Base-by-base conservation (phyloP, 768 basidiomycete species). In the Psilocybe cyanescens region DNA sequence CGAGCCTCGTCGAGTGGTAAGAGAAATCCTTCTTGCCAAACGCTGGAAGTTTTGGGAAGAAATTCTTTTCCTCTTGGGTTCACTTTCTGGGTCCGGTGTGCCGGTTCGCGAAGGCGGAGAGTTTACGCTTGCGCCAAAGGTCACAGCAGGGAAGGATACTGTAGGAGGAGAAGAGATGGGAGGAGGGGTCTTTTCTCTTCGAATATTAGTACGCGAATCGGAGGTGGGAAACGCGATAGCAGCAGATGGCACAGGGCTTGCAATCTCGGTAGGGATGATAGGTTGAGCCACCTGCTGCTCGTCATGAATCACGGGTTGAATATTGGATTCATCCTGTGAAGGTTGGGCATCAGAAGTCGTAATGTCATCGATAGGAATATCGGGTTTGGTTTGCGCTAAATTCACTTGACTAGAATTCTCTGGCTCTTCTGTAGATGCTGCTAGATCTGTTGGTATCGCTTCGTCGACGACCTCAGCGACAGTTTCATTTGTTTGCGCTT, bases 1-100 rank as follows among this genome's bases (percentile, higher is more conserved):
- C 24, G 80, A 83, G 39, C 82, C 83, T 63, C 87, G 83, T 49
- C 83, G 81, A 0, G 87, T 83, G 30, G 79, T 83, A 47, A 91
- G 73, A 8, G 91, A 92, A 58, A 94, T 88, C 63, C 86, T 80
- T 61, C 91, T 79, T 14, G 91, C 92, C 39, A 94, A 70, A 16
- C 91, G 83, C 71, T 92, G 91, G 80, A 95, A 91, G 68, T 94
- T 94, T 71, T 95, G 92, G 29, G 91, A 90, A 8, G 91, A 88
- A 60, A 91, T 92, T 17, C 91, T 84, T 70, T 89, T 91, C 62
- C 91, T 81, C 78, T 92, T 92, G 85, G 68, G 85, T 68, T 91
- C 91, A n/a, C 83, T 71, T 3, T 90, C 90, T 1, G 81, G 81
- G 68, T 92, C 90, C 4, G 92, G 90, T 6, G 90, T 86, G n/a